These are phyloP conservation scores for Penicillium sp. DNA, from an alignment of 2,329 filamentous ascomycete genomes.

Conservation along the genomic window DNA sequence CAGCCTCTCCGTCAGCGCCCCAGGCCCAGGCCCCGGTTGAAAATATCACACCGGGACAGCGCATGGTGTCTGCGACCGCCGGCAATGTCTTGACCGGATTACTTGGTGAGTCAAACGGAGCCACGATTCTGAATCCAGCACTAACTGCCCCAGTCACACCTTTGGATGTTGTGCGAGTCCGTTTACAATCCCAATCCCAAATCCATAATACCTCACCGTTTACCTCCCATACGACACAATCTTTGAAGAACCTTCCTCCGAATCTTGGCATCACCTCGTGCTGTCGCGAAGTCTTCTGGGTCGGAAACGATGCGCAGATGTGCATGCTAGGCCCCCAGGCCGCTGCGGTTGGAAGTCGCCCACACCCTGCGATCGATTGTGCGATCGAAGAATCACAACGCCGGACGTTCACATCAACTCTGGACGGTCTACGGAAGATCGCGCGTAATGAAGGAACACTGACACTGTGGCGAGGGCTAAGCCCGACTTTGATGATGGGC, in stretches of 20 bases:
- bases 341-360: constrained; percentile 44
- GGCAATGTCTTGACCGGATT: constrained; percentile 89
- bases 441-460: constrained; percentile 85
- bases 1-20: constrained; percentile 21
- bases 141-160: constrained; percentile 70
- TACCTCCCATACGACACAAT: constrained; percentile 52
- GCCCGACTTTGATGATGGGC: constrained; percentile 92
- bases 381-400: constrained; percentile 85
- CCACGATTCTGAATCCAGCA: not conserved
- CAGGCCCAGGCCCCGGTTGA: constrained; percentile 20
- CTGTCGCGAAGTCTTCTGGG: constrained; percentile 96
- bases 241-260: constrained; percentile 71
- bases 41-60: constrained; percentile 78
- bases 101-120: constrained; percentile 63
- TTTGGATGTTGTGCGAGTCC: constrained; percentile 93
- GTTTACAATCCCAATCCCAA: constrained; percentile 79
- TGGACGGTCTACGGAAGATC: constrained; percentile 92
- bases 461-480: constrained; percentile 89
- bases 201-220: constrained; percentile 57
- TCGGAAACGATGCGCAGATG: constrained; percentile 78
- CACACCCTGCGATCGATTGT: constrained; percentile 64
- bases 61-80: constrained; percentile 91
- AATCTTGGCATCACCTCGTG: constrained; percentile 92
- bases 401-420: constrained; percentile 82
- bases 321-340: constrained; percentile 66